A percentile compares a stretch with the other conserved stretches of the same genome.
Evolutionary conservation across 148 eudicot species (phyloP).

Genomic region (Chenopodium formosanum): DNA sequence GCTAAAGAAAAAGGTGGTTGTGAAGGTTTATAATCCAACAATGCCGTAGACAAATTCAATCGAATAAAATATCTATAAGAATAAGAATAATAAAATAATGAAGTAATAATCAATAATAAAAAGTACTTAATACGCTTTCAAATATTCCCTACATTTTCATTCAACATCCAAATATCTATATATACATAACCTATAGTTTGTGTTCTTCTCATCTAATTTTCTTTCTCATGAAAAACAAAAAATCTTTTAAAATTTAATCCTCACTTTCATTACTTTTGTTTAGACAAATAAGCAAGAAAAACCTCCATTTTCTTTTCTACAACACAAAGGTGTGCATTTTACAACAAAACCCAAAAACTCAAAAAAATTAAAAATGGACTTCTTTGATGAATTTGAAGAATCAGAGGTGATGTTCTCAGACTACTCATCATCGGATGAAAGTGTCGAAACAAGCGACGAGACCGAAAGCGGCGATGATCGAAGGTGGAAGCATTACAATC

Average conservation of each 20-base stretch:
- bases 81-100: background rate
- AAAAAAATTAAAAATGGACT: conserved; percentile 23
- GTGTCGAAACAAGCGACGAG: background rate
- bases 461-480: background rate
- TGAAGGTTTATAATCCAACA: conserved; percentile 1
- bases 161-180: conserved; percentile 9
- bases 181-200: background rate
- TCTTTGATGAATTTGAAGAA: conserved; percentile 41
- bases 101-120: background rate
- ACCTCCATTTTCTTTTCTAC: background rate
- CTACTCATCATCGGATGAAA: conserved; percentile 7
- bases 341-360: background rate
- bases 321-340: conserved; percentile 1
- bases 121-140: background rate
- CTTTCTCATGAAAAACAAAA: background rate
- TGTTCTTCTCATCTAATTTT: no score
- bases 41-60: conserved; percentile 22
- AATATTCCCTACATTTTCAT: background rate
- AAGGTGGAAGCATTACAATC: background rate
- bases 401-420: conserved; percentile 41
- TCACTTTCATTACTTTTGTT: background rate
- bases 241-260: no score
- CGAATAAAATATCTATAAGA: background rate
- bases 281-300: no score
- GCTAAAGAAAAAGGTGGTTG: conserved; percentile 5